Percentiles rank a stretch among this genome's conserved stretches.
Conservation (phyloP, 192 early-diverging fungal species). For the Coemansia sp. region DNA sequence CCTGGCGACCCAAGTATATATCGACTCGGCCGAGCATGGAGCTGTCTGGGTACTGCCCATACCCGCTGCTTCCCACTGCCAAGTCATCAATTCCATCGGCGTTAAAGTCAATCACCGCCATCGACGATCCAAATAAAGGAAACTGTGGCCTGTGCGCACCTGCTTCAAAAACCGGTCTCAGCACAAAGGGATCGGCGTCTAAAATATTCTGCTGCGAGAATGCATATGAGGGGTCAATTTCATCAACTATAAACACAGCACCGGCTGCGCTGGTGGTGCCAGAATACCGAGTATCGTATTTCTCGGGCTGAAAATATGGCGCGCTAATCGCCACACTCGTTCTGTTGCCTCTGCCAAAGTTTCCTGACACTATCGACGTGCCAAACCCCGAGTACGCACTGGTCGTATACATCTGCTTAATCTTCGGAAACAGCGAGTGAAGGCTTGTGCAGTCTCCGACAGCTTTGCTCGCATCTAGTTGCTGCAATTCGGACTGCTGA, state of each 20-base stretch:
- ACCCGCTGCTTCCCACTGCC: constrained; percentile 62
- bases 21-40: constrained; percentile 59
- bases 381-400: constrained; percentile 67
- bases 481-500: not conserved
- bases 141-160: constrained; percentile 7
- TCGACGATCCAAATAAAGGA: constrained; percentile 71
- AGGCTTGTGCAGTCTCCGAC: constrained; percentile 19
- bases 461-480: not conserved
- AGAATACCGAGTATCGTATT: not conserved
- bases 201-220: constrained; percentile 51
- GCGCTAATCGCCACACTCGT: constrained; percentile 65
- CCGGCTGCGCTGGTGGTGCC: constrained; percentile 35
- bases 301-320: constrained; percentile 54
- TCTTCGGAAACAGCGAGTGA: constrained; percentile 48
- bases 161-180: constrained; percentile 22
- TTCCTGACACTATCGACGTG: constrained; percentile 61
- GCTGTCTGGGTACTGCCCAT: constrained; percentile 48
- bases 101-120: constrained; percentile 81
- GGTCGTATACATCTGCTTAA: constrained; percentile 48
- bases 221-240: constrained; percentile 7
- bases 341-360: constrained; percentile 68
- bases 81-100: constrained; percentile 85
- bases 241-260: constrained; percentile 57
- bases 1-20: constrained; percentile 64
- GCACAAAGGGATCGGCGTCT: constrained; percentile 40